phyloP scores from a whole-genome alignment of 2,329 filamentous ascomycete genomes.

The Chaetoscypha palmicola region DNA sequence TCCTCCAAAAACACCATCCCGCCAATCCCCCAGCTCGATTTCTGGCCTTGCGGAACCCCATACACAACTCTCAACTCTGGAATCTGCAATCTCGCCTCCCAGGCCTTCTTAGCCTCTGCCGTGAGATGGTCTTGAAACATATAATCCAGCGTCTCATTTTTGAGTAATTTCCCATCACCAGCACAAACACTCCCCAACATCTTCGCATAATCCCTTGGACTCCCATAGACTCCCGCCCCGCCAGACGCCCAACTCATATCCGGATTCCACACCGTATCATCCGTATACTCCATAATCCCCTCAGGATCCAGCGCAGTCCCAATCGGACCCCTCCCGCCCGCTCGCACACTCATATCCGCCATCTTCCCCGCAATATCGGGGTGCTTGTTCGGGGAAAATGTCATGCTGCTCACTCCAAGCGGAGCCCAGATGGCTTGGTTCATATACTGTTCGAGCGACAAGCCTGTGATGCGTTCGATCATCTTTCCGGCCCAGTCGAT shows the following conservation, averaged over 20 bases:
- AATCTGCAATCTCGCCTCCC: conserved; percentile 18
- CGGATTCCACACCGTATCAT: conserved; percentile 6
- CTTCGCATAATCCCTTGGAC: conserved; percentile 37
- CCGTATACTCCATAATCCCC: conserved; percentile 10
- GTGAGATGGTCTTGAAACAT: conserved; percentile 43
- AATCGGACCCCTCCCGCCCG: conserved; percentile 13
- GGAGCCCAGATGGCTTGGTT: conserved; percentile 37
- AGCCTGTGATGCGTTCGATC: conserved; percentile 36
- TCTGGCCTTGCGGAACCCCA: conserved; percentile 27
- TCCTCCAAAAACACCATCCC: conserved; percentile 37
- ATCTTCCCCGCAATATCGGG: conserved; percentile 17
- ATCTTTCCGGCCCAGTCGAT: conserved; percentile 49
- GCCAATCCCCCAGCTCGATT: conserved; percentile 35
- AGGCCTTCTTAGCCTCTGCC: conserved; percentile 15
- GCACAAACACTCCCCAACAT: conserved; percentile 39
- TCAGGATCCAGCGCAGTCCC: conserved; percentile 13
- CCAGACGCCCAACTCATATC: conserved; percentile 21
- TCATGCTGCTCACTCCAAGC: conserved; percentile 18
- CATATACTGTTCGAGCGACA: conserved; percentile 34
- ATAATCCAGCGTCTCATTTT: conserved; percentile 33
- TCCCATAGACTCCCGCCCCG: conserved; percentile 33
- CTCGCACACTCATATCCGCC: conserved; percentile 16
- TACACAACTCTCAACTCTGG: conserved; percentile 12
- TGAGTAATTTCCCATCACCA: conserved; percentile 43
- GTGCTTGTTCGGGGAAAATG: conserved; percentile 16